Conservation (phyloP, 2,329 filamentous ascomycete species). For the Pseudogymnoascus sp. region DNA sequence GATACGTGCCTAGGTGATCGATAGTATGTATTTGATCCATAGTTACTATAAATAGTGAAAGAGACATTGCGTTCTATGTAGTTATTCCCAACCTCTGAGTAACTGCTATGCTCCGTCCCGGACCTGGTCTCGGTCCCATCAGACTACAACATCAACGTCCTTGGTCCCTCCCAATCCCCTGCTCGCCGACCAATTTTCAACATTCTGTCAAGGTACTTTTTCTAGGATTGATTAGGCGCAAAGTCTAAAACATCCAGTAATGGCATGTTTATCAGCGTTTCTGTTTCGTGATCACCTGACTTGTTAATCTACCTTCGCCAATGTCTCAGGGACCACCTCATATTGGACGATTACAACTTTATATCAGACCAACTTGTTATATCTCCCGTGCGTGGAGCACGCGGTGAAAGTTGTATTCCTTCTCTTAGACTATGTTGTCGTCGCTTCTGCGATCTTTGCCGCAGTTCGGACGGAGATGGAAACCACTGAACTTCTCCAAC, state of each 20-base stretch:
- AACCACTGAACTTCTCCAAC: conserved; percentile 1
- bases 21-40: background rate
- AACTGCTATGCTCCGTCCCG: background rate
- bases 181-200: background rate
- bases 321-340: background rate
- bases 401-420: background rate
- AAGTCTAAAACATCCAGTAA: background rate
- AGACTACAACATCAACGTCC: background rate
- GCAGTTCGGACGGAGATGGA: background rate
- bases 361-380: background rate
- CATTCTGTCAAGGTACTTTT: background rate
- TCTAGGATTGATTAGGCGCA: background rate
- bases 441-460: background rate
- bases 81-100: background rate
- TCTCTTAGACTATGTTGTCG: background rate
- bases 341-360: background rate
- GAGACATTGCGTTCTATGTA: background rate
- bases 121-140: background rate
- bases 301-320: background rate
- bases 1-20: background rate
- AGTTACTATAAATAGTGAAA: background rate
- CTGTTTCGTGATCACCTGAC: background rate
- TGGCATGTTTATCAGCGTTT: background rate
- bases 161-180: background rate
- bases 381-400: background rate